Base-by-base conservation (phyloP, 73 alveolate genomes). In the Stentor coeruleus region DNA sequence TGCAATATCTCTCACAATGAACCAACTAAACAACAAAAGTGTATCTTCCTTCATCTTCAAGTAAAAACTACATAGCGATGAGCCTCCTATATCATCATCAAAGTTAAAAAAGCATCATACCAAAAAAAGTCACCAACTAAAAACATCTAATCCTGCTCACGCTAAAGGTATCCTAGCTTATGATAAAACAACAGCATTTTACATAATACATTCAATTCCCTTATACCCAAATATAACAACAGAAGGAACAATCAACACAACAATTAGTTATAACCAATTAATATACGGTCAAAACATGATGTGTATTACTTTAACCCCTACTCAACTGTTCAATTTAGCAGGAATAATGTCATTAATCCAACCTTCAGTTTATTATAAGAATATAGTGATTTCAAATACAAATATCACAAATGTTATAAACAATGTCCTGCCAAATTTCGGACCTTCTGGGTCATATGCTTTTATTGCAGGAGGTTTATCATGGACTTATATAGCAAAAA, bases 251-350 rank as follows among this genome's bases (percentile, higher is more conserved):
- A n/a, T n/a, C n/a, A 31, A 57, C 73, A n/a, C n/a, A n/a, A n/a
- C n/a, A n/a, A 57, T 57, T 57, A 31, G 35, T 1, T n/a, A n/a
- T n/a, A n/a, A n/a, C n/a, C 73, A 57, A 2, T 20, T 31, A 20
- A 57, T 57, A 31, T 57, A 57, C 28, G 73, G 73, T n/a, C 73
- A 57, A 57, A 57, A 57, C 28, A 57, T 57, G 73, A 57, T 57
- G 73, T 57, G 73, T 2, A 57, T 57, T 0, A n/a, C 15, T 1
- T 57, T 57, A 31, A 31, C 15, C 28, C 73, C 73, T 57, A n/a
- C 15, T n/a, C 15, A n/a, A 20, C 28, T 57, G 2, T 57, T 57
- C 28, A 57, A 57, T 57, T 20, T 57, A 20, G 73, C 73, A 57
- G 73, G 73, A 57, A 57, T 57, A 20, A 57, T 57, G 73, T 20